Percentiles rank a stretch among this genome's conserved stretches.
Conservation (phyloP, 345 rosid genomes). For the Fremontodendron californicum region DNA sequence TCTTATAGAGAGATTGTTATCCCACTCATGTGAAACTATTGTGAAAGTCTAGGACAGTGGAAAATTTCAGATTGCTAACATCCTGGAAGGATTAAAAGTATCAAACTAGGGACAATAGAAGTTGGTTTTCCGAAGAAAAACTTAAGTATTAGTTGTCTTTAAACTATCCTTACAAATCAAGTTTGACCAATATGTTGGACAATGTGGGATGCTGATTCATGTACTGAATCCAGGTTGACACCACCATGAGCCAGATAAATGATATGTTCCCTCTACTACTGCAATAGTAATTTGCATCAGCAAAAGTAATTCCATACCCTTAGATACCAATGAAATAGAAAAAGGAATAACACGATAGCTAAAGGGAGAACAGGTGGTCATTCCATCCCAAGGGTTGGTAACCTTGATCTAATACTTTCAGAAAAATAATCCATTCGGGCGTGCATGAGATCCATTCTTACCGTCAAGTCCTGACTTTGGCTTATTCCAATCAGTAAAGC, state of each 20-base stretch:
- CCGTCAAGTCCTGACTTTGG: conserved; percentile 31
- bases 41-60: neutral
- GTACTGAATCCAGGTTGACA: neutral
- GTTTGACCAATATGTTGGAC: neutral
- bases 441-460: conserved; percentile 23
- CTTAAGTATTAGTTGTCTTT: neutral
- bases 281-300: neutral
- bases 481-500: conserved; percentile 26
- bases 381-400: neutral
- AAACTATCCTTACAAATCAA: neutral
- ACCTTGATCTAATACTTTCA: neutral
- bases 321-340: neutral
- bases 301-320: neutral
- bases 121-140: neutral
- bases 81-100: neutral
- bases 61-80: neutral
- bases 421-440: conserved; percentile 1
- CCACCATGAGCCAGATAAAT: neutral
- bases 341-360: neutral
- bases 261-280: neutral
- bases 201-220: neutral
- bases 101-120: neutral
- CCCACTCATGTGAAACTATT: neutral
- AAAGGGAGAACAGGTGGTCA: neutral
- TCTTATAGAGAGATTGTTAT: neutral